A percentile compares a stretch with the other conserved stretches of the same genome.
Evolutionary conservation across 148 eudicot species (phyloP).

Genomic region (Rhododendron simsii): DNA sequence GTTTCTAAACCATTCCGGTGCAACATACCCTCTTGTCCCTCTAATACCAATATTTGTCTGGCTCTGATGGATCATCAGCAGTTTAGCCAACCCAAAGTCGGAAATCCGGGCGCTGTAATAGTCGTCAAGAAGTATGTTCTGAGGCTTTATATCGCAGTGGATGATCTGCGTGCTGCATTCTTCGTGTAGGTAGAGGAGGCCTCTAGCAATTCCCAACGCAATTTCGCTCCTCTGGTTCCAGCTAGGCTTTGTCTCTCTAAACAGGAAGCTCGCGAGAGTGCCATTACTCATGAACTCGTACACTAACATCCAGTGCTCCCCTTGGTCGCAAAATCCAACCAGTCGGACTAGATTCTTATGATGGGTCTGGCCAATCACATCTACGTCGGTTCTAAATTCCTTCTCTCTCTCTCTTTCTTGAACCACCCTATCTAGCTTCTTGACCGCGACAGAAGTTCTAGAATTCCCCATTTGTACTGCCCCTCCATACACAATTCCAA

Average conservation of each 20-base stretch:
- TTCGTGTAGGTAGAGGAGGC: conserved; percentile 17
- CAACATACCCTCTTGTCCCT: conserved; percentile 19
- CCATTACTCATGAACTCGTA: conserved; percentile 17
- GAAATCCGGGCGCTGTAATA: not conserved
- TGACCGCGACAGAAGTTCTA: conserved; percentile 3
- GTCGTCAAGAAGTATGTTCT: not conserved
- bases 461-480: not conserved
- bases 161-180: conserved; percentile 14
- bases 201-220: conserved; percentile 13
- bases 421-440: conserved; percentile 4
- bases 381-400: conserved; percentile 15
- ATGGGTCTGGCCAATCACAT: conserved; percentile 11
- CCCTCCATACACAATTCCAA: not conserved
- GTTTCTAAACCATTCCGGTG: conserved; percentile 18
- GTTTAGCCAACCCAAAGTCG: conserved; percentile 18
- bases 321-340: conserved; percentile 13
- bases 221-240: conserved; percentile 9
- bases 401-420: conserved; percentile 4
- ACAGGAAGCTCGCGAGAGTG: conserved; percentile 2
- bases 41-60: conserved; percentile 11
- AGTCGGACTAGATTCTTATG: conserved; percentile 13
- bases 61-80: not conserved
- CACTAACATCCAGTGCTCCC: conserved; percentile 2
- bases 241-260: not conserved
- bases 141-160: conserved; percentile 11